Percentiles rank a stretch among this genome's conserved stretches.
phyloP scores from a whole-genome alignment of 1,284 basidiomycete species.

The Neonothopanus nambi region DNA sequence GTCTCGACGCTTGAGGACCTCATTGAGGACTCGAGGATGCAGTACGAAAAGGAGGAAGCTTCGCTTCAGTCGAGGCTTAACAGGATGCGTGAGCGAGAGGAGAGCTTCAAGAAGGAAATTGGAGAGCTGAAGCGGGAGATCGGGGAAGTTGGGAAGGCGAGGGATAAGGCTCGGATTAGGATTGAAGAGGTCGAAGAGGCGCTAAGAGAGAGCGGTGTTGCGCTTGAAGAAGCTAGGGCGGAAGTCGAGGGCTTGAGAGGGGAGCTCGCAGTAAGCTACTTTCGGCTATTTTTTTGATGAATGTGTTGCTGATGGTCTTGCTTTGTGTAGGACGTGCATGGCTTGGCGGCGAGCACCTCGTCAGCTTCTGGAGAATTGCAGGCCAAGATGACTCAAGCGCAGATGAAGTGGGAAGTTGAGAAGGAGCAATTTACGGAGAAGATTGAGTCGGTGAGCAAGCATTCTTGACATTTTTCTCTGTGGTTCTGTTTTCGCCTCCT shows the following conservation, averaged over 20 bases:
- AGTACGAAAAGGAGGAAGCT: slow-evolving; percentile 75
- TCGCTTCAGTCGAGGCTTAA: slow-evolving; percentile 64
- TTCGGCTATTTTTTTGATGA: slow-evolving; percentile 2
- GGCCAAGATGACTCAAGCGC: slow-evolving; percentile 4
- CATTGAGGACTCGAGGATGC: slow-evolving; percentile 75
- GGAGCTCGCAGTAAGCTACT: slow-evolving; percentile 69
- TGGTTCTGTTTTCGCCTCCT: not conserved
- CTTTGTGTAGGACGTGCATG: slow-evolving; percentile 52
- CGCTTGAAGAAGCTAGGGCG: slow-evolving; percentile 88
- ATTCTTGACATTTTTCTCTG: not conserved
- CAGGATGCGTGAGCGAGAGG: slow-evolving; percentile 79
- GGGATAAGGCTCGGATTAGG: slow-evolving; percentile 63
- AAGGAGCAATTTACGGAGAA: slow-evolving; percentile 19
- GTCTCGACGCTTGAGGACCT: slow-evolving; percentile 80
- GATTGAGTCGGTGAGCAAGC: slow-evolving; percentile 3
- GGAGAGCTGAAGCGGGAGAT: slow-evolving; percentile 67
- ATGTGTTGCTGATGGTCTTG: slow-evolving; percentile 1
- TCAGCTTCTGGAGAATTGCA: slow-evolving; percentile 37
- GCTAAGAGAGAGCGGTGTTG: slow-evolving; percentile 82
- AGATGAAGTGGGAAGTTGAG: slow-evolving; percentile 16
- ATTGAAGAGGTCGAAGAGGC: slow-evolving; percentile 88
- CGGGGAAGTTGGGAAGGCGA: slow-evolving; percentile 58
- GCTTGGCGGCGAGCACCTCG: slow-evolving; percentile 38
- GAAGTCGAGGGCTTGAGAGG: slow-evolving; percentile 85
- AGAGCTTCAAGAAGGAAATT: slow-evolving; percentile 68